Evolutionary conservation across 345 rosid genomes (phyloP).

Genomic region (Ailanthus altissimus): DNA sequence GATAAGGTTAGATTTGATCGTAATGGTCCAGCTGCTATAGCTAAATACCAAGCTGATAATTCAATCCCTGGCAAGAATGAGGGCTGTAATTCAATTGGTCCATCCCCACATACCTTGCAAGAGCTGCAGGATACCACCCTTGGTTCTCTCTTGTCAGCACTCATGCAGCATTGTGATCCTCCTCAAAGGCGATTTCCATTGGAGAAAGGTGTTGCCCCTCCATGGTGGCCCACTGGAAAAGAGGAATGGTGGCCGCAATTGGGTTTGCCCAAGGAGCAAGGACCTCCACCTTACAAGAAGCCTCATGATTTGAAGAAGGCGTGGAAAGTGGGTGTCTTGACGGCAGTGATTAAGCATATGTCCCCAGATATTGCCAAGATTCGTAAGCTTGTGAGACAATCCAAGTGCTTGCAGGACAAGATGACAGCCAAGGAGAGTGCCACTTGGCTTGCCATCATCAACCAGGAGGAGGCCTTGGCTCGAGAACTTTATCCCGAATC

Average conservation of each 20-base stretch:
- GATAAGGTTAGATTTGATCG: conserved; percentile 91
- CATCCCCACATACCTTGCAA: conserved; percentile 75
- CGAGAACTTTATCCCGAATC: conserved; percentile 55
- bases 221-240: conserved; percentile 95
- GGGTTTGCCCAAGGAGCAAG: conserved; percentile 62
- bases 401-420: conserved; percentile 87
- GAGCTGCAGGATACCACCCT: conserved; percentile 98
- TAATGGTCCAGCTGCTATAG: conserved; percentile 85
- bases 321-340: conserved; percentile 91
- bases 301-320: conserved; percentile 97
- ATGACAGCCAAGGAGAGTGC: conserved; percentile 94
- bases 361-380: conserved; percentile 74
- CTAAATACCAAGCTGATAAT: conserved; percentile 69
- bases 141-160: conserved; percentile 81
- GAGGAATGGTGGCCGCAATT: conserved; percentile 94
- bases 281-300: conserved; percentile 96
- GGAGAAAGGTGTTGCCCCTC: conserved; percentile 84
- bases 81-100: conserved; percentile 51
- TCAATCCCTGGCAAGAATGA: conserved; percentile 53
- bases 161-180: conserved; percentile 89
- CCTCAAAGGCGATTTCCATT: conserved; percentile 89
- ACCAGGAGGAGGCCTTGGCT: conserved; percentile 65
- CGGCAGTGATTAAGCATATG: conserved; percentile 85
- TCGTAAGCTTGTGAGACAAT: conserved; percentile 77
- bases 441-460: conserved; percentile 88